Base-by-base conservation (phyloP, 1,139 yeast genomes). In the Yamadazyma kanchanaburiensis region DNA sequence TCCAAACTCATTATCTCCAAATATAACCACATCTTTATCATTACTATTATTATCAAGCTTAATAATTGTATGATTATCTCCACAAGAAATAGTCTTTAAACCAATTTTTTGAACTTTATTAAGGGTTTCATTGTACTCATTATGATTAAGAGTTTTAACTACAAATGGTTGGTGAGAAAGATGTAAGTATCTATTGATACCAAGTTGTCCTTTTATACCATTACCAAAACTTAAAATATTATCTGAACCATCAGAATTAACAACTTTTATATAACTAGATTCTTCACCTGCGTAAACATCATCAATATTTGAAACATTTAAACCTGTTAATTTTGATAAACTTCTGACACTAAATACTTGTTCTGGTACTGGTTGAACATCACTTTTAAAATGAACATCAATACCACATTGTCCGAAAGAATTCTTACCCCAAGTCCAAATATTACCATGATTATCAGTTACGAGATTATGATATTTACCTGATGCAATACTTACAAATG, bases 161-260 rank as follows among this genome's bases (percentile, higher is more conserved):
- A 71, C 69, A 13, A 72, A 65, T 6, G 96, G 96, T 27, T 68
- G 70, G 12, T 76, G 62, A 46, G 80, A 83, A 11, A 86, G 80
- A 51, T 88, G 96, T 28, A 81, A 61, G 53, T 70, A 88, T 32
- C 80, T 64, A 15, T 86, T 88, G 28, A 77, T 73, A 12, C 96
- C 98, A 34, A 88, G 64, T 56, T 87, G 95, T n/a, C 97, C 98
- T 45, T 74, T 72, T 30, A 83, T 56, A 4, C 97, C 96, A 46
- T 79, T 78, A 15, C 98, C 98, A 60, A 88, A 80, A 5, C 87
- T 69, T 43, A 80, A 62, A 31, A 74, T 56, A 8, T 63, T 38
- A 10, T 59, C 54, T 12, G 36, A 33, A 36, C 48, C 37, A 22
- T 54, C 40, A 2, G 40, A 51, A 12, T 45, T 42, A 13, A 41